Conservation (phyloP, 805 yeast species). For the Metschnikowia continentalis region DNA sequence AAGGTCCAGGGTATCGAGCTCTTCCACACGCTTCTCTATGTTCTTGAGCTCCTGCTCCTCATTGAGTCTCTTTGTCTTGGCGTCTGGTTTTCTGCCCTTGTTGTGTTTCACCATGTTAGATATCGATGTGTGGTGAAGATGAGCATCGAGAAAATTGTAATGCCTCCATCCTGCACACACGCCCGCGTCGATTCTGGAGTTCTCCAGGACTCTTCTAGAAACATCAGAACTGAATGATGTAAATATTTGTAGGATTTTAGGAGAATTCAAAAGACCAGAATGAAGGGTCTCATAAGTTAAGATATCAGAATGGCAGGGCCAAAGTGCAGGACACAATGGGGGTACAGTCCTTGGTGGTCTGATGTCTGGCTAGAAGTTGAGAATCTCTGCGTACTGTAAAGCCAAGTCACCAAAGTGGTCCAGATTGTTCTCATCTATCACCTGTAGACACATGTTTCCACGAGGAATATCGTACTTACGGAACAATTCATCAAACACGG, state of each 20-base stretch:
- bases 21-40: slow-evolving; percentile 50
- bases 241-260: not conserved
- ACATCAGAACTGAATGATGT: no score
- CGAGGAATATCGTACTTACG: slow-evolving; percentile 36
- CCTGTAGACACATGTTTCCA: slow-evolving; percentile 33
- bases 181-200: not conserved
- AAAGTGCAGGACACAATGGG: no score
- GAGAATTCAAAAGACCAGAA: not conserved
- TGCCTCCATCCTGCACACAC: not conserved
- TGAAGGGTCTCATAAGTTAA: no score
- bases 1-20: slow-evolving; percentile 39
- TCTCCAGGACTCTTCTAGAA: not conserved
- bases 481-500: slow-evolving; percentile 25
- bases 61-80: slow-evolving; percentile 21
- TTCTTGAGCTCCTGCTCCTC: slow-evolving; percentile 35
- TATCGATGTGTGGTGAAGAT: slow-evolving; percentile 4
- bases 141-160: slow-evolving; percentile 12
- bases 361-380: slow-evolving; percentile 27
- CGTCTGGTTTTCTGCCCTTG: slow-evolving; percentile 17
- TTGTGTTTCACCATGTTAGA: slow-evolving; percentile 12
- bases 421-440: slow-evolving; percentile 21
- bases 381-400: slow-evolving; percentile 38
- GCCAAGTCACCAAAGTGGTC: slow-evolving; percentile 40
- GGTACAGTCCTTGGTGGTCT: no score
- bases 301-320: not conserved